These are phyloP conservation scores for Penicillium occitanis DNA, from an alignment of 2,329 filamentous ascomycete species.

Conservation along the genomic window DNA sequence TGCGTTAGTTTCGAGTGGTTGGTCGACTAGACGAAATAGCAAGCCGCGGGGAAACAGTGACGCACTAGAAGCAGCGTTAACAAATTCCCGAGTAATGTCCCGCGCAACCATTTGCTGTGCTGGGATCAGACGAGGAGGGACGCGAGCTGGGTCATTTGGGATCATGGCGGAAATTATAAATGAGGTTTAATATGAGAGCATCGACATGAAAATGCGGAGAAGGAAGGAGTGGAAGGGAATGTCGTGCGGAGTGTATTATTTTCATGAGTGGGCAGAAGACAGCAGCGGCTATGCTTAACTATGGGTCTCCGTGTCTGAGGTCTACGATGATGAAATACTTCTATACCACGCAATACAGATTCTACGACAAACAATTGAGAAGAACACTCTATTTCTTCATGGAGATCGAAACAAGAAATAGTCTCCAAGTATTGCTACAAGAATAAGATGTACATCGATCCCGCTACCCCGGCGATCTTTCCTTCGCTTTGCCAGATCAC, in stretches of 20 bases:
- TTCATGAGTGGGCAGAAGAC: neutral
- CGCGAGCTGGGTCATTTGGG: slow-evolving; percentile 35
- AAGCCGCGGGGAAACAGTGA: slow-evolving; percentile 17
- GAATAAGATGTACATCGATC: slow-evolving; percentile 30
- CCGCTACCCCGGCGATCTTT: neutral
- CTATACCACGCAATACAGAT: neutral
- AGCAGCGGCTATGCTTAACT: neutral
- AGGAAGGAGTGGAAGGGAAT: neutral
- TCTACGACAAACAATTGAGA: neutral
- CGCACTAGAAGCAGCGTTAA: slow-evolving; percentile 53
- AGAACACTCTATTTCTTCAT: slow-evolving; percentile 20
- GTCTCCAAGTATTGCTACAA: slow-evolving; percentile 37
- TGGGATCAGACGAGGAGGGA: slow-evolving; percentile 33
- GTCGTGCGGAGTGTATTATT: slow-evolving; percentile 6
- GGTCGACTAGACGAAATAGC: slow-evolving; percentile 12
- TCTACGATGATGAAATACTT: neutral
- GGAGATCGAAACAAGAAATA: slow-evolving; percentile 8
- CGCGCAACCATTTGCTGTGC: slow-evolving; percentile 42
- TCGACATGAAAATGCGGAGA: slow-evolving; percentile 11
- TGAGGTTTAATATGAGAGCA: slow-evolving; percentile 6
- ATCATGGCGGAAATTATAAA: slow-evolving; percentile 29
- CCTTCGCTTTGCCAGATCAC: neutral
- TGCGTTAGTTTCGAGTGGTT: neutral
- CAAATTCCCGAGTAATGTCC: slow-evolving; percentile 59
- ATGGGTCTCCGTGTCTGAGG: slow-evolving; percentile 2